phyloP scores from a whole-genome alignment of 2,329 filamentous ascomycete genomes.

The Penicillium palitans region DNA sequence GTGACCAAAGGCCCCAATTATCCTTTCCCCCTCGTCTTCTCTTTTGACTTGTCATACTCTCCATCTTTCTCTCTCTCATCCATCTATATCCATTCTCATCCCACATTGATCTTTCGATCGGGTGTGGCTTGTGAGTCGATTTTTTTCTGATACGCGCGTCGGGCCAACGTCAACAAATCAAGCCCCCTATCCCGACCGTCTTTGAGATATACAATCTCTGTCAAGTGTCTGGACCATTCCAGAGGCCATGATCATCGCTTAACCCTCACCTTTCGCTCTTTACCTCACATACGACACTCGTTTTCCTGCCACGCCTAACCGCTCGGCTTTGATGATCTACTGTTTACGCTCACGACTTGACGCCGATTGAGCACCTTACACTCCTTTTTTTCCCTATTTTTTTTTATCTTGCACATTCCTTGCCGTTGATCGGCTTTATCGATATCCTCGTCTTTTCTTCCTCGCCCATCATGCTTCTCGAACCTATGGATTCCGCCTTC shows the following conservation, averaged over 20 bases:
- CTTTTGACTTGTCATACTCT: constrained; percentile 3
- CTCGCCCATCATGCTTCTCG: constrained; percentile 31
- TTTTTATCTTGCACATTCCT: constrained; percentile 12
- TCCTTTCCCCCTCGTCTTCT: constrained; percentile 7
- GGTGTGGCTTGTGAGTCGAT: not conserved
- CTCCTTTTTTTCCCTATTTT: constrained; percentile 23
- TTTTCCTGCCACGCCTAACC: constrained; percentile 15
- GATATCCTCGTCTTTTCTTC: constrained; percentile 9
- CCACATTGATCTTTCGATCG: not conserved
- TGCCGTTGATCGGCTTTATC: constrained; percentile 26
- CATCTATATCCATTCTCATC: constrained; percentile 1
- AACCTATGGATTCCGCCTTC: constrained; percentile 24
- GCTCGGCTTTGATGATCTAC: constrained; percentile 28
- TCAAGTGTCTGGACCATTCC: constrained; percentile 11
- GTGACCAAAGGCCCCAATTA: constrained; percentile 13
- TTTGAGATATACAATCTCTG: not conserved
- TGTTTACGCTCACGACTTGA: constrained; percentile 39
- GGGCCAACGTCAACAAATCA: not conserved
- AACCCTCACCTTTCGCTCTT: constrained; percentile 17
- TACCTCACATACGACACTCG: constrained; percentile 18
- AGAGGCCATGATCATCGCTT: constrained; percentile 28
- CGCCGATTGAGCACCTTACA: constrained; percentile 33
- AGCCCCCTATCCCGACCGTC: not conserved
- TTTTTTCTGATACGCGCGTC: not conserved
- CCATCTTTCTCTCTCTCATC: not conserved